Conservation (phyloP, 2,329 filamentous ascomycete genomes). For the Fusarium phyllophilum region DNA sequence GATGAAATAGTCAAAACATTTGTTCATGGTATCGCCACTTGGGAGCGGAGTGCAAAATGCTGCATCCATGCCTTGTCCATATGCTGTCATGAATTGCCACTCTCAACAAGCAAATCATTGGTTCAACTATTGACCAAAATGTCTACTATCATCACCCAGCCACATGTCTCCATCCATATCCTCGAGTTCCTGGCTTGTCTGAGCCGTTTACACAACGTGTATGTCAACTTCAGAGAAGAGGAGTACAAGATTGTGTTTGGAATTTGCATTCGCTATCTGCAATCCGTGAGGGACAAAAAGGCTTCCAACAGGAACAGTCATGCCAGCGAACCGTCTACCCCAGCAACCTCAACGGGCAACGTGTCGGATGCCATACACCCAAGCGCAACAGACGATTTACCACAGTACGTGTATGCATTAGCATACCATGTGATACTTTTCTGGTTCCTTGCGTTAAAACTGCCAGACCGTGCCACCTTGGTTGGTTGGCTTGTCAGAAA, state of each 20-base stretch:
- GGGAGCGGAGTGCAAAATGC: slow-evolving; percentile 87
- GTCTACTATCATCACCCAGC: slow-evolving; percentile 94
- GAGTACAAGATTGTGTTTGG: slow-evolving; percentile 95
- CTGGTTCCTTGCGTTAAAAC: slow-evolving; percentile 92
- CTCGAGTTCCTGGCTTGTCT: slow-evolving; percentile 93
- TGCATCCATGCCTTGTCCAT: slow-evolving; percentile 96
- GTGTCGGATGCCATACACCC: slow-evolving; percentile 38
- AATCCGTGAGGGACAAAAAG: slow-evolving; percentile 81
- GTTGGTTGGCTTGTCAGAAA: slow-evolving; percentile 92
- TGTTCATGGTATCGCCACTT: slow-evolving; percentile 82
- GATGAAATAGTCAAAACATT: slow-evolving; percentile 91
- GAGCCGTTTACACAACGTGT: slow-evolving; percentile 84
- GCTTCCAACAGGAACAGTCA: slow-evolving; percentile 59
- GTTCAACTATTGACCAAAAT: slow-evolving; percentile 91
- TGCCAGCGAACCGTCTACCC: slow-evolving; percentile 54
- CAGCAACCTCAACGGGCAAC: slow-evolving; percentile 31
- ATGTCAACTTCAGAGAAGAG: slow-evolving; percentile 88
- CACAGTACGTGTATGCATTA: slow-evolving; percentile 92
- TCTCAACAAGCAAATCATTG: slow-evolving; percentile 85
- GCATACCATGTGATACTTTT: slow-evolving; percentile 96
- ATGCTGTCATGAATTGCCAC: slow-evolving; percentile 92
- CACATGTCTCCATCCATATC: slow-evolving; percentile 91
- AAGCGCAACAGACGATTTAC: slow-evolving; percentile 74
- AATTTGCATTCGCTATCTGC: slow-evolving; percentile 92
- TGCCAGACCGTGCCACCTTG: slow-evolving; percentile 83